Evolutionary conservation across 345 rosid genomes (phyloP).

Genomic region (Sisymbrium altissimum): DNA sequence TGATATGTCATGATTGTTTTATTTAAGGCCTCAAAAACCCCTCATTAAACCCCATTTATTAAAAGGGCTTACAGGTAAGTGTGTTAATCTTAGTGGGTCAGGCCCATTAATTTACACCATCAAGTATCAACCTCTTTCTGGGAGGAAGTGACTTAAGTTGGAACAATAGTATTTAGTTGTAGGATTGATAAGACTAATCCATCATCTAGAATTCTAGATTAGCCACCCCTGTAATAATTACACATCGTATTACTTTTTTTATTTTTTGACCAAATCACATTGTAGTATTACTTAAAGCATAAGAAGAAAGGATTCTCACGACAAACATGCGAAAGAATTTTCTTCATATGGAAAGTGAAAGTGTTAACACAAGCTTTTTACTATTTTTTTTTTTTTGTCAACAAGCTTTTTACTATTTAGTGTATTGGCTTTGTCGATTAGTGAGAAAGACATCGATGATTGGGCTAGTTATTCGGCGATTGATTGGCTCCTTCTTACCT

Average conservation of each 20-base stretch:
- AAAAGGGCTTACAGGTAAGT: not conserved
- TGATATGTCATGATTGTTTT: not conserved
- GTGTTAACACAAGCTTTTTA: conserved; percentile 7
- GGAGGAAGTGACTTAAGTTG: no score
- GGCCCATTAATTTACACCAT: not conserved
- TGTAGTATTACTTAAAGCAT: not conserved
- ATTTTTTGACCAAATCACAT: no score
- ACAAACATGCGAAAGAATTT: not conserved
- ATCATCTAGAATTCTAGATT: no score
- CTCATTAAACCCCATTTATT: not conserved
- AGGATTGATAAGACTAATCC: no score
- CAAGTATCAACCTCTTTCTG: no score
- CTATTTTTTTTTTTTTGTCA: no score
- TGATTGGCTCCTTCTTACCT: not conserved
- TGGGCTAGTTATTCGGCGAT: not conserved
- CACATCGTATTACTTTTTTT: no score
- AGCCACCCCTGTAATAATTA: no score
- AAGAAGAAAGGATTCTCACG: conserved; percentile 6
- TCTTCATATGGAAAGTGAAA: not conserved
- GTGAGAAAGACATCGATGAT: not conserved
- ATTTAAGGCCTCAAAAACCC: not conserved
- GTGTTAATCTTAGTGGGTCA: not conserved
- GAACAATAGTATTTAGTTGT: no score
- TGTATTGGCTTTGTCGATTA: not conserved
- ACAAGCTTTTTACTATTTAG: conserved; percentile 15